Percentiles rank a stretch among this genome's conserved stretches.
phyloP scores from a whole-genome alignment of 2,329 filamentous ascomycete genomes.

The Hymenoscyphus scutula region DNA sequence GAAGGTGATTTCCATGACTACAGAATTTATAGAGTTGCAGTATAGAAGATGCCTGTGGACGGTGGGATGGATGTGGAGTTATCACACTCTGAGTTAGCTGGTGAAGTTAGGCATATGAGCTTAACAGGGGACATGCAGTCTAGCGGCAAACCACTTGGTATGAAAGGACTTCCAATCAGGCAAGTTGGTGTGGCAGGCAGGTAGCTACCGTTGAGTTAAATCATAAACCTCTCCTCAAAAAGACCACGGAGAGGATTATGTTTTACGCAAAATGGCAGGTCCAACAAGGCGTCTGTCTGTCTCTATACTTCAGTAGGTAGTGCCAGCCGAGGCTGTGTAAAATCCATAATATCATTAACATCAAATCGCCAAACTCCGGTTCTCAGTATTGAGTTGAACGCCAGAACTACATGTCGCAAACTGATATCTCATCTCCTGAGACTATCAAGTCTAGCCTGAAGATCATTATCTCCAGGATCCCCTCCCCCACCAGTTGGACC shows the following conservation, averaged over 20 bases:
- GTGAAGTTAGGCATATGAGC: no score
- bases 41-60: no score
- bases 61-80: no score
- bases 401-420: conserved; percentile 2
- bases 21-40: no score
- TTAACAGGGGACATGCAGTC: no score
- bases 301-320: not conserved
- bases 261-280: not conserved
- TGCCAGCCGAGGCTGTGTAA: conserved; percentile 2
- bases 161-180: no score
- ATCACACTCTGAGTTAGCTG: no score
- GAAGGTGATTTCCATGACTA: no score
- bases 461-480: conserved; percentile 74
- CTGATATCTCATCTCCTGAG: conserved; percentile 43
- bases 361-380: conserved; percentile 9
- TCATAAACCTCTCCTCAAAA: no score
- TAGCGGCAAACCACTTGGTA: no score
- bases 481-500: conserved; percentile 50
- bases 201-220: no score
- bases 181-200: no score
- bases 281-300: not conserved
- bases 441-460: conserved; percentile 91
- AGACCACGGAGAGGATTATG: not conserved
- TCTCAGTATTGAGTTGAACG: conserved; percentile 13
- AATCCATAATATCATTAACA: conserved; percentile 4